Percentiles rank a stretch among this genome's conserved stretches.
Conservation (phyloP, 2,329 filamentous ascomycete species). For the Stachybotrys elegans region DNA sequence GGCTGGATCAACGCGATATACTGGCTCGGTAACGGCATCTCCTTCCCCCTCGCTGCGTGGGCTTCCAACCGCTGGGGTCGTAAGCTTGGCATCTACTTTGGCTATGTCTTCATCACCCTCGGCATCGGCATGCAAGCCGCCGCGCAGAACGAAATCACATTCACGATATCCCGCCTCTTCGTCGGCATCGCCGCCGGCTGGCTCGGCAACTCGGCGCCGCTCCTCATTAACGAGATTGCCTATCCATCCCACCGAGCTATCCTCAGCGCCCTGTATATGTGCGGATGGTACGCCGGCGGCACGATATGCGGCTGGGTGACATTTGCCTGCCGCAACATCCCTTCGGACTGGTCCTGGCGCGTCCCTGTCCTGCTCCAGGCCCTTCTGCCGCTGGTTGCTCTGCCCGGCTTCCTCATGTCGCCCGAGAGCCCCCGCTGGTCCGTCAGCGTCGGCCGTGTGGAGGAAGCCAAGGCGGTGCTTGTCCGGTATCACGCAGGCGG, state of each 20-base stretch:
- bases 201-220: constrained; percentile 10
- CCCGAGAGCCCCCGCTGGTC: constrained; percentile 29
- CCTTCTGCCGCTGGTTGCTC: constrained; percentile 10
- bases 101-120: constrained; percentile 11
- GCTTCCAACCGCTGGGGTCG: constrained; percentile 12
- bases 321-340: constrained; percentile 12
- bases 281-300: constrained; percentile 13
- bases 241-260: constrained; percentile 11
- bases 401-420: constrained; percentile 24
- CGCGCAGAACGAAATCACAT: constrained; percentile 11
- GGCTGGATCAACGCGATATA: constrained; percentile 19
- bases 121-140: constrained; percentile 11
- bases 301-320: constrained; percentile 14
- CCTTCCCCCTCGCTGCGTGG: constrained; percentile 12
- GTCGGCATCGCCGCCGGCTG: constrained; percentile 11
- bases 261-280: constrained; percentile 12
- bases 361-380: constrained; percentile 17
- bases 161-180: constrained; percentile 10
- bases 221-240: constrained; percentile 13
- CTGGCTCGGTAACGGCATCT: constrained; percentile 16
- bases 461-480: constrained; percentile 29
- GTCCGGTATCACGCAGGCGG: constrained; percentile 34
- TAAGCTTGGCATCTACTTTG: constrained; percentile 8
- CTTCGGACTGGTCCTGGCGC: constrained; percentile 16
- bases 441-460: constrained; percentile 22